phyloP scores from a whole-genome alignment of 306 rosid genomes.

The Casuarina equisetifolia region DNA sequence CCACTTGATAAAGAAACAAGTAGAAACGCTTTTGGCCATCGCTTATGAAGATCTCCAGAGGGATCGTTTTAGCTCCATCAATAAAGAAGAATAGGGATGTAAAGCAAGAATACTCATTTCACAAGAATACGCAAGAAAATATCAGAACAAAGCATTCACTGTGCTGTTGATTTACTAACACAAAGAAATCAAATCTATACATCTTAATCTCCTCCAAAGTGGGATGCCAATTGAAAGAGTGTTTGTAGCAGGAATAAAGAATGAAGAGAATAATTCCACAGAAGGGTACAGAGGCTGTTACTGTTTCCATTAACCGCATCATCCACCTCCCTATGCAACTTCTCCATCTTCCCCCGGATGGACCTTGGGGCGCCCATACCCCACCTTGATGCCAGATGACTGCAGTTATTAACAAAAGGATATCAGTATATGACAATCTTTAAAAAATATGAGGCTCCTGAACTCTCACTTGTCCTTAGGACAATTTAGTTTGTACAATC shows the following conservation, averaged over 20 bases:
- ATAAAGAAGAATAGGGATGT: no score
- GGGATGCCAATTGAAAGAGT: constrained; percentile 29
- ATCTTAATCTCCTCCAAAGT: constrained; percentile 37
- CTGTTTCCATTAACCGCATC: constrained; percentile 63
- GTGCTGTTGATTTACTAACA: background rate
- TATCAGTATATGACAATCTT: constrained; percentile 7
- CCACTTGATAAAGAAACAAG: no score
- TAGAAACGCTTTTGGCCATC: no score
- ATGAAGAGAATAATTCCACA: constrained; percentile 25
- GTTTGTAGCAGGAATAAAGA: constrained; percentile 28
- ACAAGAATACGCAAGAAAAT: no score
- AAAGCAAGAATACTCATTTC: no score
- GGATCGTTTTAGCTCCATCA: no score
- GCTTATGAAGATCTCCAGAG: no score
- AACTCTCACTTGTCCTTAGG: background rate
- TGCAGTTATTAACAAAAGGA: constrained; percentile 36
- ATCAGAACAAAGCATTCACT: no score
- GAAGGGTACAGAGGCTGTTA: constrained; percentile 23
- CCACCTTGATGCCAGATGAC: constrained; percentile 90
- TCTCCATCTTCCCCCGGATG: constrained; percentile 70
- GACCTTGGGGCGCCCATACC: constrained; percentile 83
- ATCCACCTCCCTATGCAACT: constrained; percentile 63
- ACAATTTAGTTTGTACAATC: background rate
- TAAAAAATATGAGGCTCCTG: background rate
- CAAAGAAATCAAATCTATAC: constrained; percentile 41